Percentiles rank a stretch among this genome's conserved stretches.
These are phyloP conservation scores for Penicillium sp. DNA, from an alignment of 2,329 filamentous ascomycete genomes.

Conservation along the genomic window DNA sequence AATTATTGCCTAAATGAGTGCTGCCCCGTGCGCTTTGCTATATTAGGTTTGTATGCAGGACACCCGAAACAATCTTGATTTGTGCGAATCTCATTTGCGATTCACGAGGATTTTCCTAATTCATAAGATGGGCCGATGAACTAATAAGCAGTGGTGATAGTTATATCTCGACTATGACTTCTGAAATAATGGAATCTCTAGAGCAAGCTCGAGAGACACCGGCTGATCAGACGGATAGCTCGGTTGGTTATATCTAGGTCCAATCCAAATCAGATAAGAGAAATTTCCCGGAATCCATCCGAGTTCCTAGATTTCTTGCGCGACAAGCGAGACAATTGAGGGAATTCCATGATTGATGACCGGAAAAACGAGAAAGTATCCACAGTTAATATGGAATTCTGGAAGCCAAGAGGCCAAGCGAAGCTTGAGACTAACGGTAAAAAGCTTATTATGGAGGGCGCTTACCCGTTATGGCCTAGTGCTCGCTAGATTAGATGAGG, in stretches of 20 bases:
- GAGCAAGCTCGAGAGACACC: neutral
- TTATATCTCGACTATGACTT: too few species aligned
- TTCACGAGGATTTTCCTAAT: neutral
- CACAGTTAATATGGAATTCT: neutral
- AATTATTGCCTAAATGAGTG: neutral
- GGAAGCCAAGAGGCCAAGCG: constrained; percentile 5
- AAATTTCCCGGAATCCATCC: neutral
- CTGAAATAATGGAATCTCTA: neutral
- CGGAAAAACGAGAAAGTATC: neutral
- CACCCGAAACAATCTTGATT: neutral
- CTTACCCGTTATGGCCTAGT: neutral
- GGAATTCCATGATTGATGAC: neutral
- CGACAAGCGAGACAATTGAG: neutral
- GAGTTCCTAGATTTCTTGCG: neutral
- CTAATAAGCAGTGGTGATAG: neutral
- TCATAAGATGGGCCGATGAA: neutral
- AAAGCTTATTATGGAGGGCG: neutral
- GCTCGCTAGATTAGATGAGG: constrained; percentile 4
- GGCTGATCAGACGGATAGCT: neutral
- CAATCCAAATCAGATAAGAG: neutral
- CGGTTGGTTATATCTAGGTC: neutral
- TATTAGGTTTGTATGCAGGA: neutral
- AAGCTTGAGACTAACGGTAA: constrained; percentile 2
- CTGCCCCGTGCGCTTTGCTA: too few species aligned
- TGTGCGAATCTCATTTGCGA: neutral